Base-by-base conservation (phyloP, 805 yeast genomes). In the Saturnispora ahearnii region DNA sequence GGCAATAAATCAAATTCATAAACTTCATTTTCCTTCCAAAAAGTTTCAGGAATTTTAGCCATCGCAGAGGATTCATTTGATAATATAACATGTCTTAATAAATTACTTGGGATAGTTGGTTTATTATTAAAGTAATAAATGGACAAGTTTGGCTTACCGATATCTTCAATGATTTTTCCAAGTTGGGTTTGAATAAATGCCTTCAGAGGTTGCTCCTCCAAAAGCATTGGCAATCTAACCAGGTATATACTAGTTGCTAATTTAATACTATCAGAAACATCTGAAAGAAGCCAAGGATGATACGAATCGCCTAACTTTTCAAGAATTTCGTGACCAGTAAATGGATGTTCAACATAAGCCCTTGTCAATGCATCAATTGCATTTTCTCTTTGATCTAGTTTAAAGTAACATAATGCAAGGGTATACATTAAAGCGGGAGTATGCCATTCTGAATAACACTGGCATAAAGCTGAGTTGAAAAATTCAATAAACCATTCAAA, bases 1-100 rank as follows among this genome's bases (percentile, higher is more conserved):
- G 95, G 90, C 22, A 85, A 62, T 2, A 83, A 75, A 62, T 85
- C 95, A 59, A 76, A 85, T 56, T 85, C 95, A 59, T 70, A 79
- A 13, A 81, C 72, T 49, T 82, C 83, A 49, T 81, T 72, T 26
- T 74, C 61, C 2, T 74, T 73, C 85, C 88, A 85, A 24, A 83
- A 71, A 2, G 64, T 57, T 26, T 71, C 59, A 0, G 95, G 95
- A 24, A 84, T 70, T 55, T 77, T 76, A 1, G 87, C 86, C 84
- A 85, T 79, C 1, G 82, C 73, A 40, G 78, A 74, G 24, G 78
- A 79, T 62, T 84, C 93, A 15, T 84, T 86, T 0, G 89, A 81
- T 40, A 85, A 64, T 31, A 85, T 73, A 2, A 81, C 82, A 63
- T 84, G 83, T 50, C 95, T 71, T 11, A 84, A 57, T 51, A 86